phyloP scores from a whole-genome alignment of 2,329 filamentous ascomycete species.

The Phoma sp. region DNA sequence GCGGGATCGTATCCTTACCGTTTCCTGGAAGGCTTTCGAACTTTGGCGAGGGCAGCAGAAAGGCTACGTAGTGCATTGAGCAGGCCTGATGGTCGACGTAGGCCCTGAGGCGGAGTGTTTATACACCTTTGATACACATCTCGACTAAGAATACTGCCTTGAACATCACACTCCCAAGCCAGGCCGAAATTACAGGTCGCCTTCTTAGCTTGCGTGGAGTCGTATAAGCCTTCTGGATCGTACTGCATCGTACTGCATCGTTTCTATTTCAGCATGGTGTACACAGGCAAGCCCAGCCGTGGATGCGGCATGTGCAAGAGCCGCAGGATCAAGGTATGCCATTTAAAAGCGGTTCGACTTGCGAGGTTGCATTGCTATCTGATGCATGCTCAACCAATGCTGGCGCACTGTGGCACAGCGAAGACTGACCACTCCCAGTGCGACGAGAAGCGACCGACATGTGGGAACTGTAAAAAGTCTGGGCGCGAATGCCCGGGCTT shows the following conservation, averaged over 20 bases:
- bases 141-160: slow-evolving; percentile 2
- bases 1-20: background rate
- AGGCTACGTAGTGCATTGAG: slow-evolving; percentile 16
- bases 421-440: slow-evolving; percentile 30
- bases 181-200: background rate
- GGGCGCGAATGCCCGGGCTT: slow-evolving; percentile 42
- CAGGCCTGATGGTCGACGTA: slow-evolving; percentile 15
- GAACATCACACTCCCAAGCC: slow-evolving; percentile 1
- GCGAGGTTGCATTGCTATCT: background rate
- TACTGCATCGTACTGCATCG: background rate
- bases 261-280: slow-evolving; percentile 41
- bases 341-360: background rate
- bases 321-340: slow-evolving; percentile 72
- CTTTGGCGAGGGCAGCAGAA: slow-evolving; percentile 5
- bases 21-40: slow-evolving; percentile 6
- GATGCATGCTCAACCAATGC: background rate
- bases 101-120: slow-evolving; percentile 12
- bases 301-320: slow-evolving; percentile 78
- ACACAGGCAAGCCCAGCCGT: slow-evolving; percentile 50
- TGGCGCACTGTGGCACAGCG: slow-evolving; percentile 5
- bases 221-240: background rate
- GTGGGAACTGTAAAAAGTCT: slow-evolving; percentile 45
- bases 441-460: slow-evolving; percentile 45
- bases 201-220: background rate
- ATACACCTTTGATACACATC: slow-evolving; percentile 8